Conservation (phyloP, 768 basidiomycete species). For the Termitomyces heimii region DNA sequence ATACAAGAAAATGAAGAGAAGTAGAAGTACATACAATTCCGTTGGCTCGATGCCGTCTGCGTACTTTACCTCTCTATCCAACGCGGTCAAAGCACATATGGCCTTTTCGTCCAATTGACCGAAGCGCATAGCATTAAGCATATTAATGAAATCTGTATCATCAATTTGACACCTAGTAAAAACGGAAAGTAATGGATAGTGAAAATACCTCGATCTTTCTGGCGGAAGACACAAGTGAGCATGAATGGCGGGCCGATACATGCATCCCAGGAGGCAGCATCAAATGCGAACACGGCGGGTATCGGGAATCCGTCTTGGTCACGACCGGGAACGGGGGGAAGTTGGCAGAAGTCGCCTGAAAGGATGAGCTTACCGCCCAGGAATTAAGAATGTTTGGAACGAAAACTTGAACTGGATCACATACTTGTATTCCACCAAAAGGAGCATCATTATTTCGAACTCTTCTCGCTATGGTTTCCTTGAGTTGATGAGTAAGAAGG, state of each 20-base stretch:
- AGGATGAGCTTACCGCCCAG: conserved; percentile 54
- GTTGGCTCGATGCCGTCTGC: conserved; percentile 76
- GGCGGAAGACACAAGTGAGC: conserved; percentile 77
- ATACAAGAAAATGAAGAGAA: too few relatives aligned
- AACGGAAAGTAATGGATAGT: neutral
- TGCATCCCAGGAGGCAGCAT: conserved; percentile 61
- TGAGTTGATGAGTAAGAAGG: neutral
- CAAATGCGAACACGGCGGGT: conserved; percentile 67
- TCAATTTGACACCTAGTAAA: neutral
- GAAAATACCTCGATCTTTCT: conserved; percentile 67
- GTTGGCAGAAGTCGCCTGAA: conserved; percentile 88
- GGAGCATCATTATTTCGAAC: conserved; percentile 48
- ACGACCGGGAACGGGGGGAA: conserved; percentile 70
- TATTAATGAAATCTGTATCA: conserved; percentile 60
- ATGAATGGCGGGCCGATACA: conserved; percentile 53
- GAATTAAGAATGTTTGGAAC: neutral
- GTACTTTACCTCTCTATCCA: conserved; percentile 56
- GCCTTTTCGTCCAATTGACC: conserved; percentile 48
- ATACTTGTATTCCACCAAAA: conserved; percentile 85
- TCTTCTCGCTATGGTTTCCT: conserved; percentile 60
- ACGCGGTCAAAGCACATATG: conserved; percentile 40
- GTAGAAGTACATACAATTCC: conserved; percentile 50
- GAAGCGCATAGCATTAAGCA: conserved; percentile 85
- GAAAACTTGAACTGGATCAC: neutral
- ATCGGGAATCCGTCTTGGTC: conserved; percentile 41